phyloP scores from a whole-genome alignment of 768 basidiomycete species.

The Trametes coccinea region DNA sequence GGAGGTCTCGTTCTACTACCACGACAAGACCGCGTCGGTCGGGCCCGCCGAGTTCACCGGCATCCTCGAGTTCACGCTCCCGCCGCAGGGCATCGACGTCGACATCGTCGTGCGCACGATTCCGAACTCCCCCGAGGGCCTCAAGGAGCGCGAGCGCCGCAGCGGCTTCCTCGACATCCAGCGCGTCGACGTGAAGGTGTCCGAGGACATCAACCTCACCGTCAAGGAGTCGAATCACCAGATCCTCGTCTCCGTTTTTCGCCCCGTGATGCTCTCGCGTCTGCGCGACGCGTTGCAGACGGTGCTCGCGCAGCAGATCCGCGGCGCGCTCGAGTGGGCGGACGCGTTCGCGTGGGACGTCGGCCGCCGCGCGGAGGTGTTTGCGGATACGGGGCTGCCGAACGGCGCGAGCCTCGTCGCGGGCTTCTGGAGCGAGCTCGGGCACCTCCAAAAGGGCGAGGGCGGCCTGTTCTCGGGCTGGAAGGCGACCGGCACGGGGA shows the following conservation, averaged over 20 bases:
- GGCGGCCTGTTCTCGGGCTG: constrained; percentile 43
- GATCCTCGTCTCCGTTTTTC: constrained; percentile 60
- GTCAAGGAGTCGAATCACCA: constrained; percentile 66
- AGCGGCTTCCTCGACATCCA: constrained; percentile 63
- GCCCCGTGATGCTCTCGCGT: constrained; percentile 56
- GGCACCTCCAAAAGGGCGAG: constrained; percentile 45
- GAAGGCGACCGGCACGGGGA: constrained; percentile 62
- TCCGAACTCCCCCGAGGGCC: constrained; percentile 46
- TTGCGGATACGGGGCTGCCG: constrained; percentile 60
- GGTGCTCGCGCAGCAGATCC: constrained; percentile 56
- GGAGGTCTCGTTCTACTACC: constrained; percentile 75
- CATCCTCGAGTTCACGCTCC: constrained; percentile 59
- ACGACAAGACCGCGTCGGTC: constrained; percentile 55
- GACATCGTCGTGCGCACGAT: constrained; percentile 68
- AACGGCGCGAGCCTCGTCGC: constrained; percentile 51
- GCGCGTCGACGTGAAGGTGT: constrained; percentile 51
- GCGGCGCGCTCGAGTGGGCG: constrained; percentile 48
- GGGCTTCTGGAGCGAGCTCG: constrained; percentile 71
- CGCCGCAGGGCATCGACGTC: constrained; percentile 66
- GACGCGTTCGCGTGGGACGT: constrained; percentile 65
- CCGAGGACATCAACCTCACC: constrained; percentile 54
- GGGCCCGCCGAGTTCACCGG: constrained; percentile 62
- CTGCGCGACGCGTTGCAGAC: constrained; percentile 62
- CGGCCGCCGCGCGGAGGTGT: constrained; percentile 57
- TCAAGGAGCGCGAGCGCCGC: constrained; percentile 44